Evolutionary conservation across 73 alveolate species (phyloP).

Genomic region (Paramecium octaurelia): DNA sequence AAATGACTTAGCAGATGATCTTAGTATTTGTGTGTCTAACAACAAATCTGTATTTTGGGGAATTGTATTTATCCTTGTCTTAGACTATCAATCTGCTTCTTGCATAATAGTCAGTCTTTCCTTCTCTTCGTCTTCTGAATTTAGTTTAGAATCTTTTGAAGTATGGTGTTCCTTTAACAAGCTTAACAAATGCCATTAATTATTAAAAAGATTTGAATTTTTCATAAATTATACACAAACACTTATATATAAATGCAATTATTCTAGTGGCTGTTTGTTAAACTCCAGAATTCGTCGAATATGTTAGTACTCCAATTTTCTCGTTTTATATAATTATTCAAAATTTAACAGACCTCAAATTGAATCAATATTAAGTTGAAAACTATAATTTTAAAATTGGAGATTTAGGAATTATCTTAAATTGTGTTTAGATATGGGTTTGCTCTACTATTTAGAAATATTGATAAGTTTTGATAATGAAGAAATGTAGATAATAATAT

Average conservation of each 20-base stretch:
- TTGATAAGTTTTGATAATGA: background rate
- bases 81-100: constrained; percentile 95
- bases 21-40: constrained; percentile 99
- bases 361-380: background rate
- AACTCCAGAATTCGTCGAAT: background rate
- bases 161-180: constrained; percentile 95
- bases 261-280: background rate
- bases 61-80: constrained; percentile 99
- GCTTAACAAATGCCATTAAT: constrained; percentile 98
- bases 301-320: background rate
- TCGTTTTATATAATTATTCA: background rate
- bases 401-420: too few species aligned
- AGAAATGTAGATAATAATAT: background rate
- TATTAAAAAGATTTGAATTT: constrained; percentile 29
- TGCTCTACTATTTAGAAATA: background rate
- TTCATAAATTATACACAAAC: background rate
- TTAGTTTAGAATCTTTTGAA: constrained; percentile 98
- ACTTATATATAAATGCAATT: background rate
- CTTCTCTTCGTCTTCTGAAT: constrained; percentile 98
- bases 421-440: background rate
- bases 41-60: constrained; percentile 99
- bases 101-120: constrained; percentile 99
- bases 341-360: background rate
- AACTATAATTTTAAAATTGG: background rate
- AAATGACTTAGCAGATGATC: constrained; percentile 92